Evolutionary conservation across 2,329 filamentous ascomycete species (phyloP).

Genomic region (Curvularia spicifera): DNA sequence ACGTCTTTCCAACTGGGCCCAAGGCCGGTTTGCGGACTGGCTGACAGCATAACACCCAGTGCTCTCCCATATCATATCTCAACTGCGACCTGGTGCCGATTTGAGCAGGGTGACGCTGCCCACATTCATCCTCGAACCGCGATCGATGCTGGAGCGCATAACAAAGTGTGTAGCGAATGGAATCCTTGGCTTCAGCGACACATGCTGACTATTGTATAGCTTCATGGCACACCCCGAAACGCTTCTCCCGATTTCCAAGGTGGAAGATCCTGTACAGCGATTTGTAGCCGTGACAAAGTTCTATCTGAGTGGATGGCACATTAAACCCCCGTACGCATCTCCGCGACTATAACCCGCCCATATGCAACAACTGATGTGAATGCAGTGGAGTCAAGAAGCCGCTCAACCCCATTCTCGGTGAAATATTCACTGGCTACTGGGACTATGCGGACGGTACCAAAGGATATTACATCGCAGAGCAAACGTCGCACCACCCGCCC

Average conservation of each 20-base stretch:
- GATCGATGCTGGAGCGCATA: conserved; percentile 97
- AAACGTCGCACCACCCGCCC: conserved; percentile 96
- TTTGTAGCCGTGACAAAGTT: conserved; percentile 98
- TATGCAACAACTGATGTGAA: conserved; percentile 33
- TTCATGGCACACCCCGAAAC: conserved; percentile 99
- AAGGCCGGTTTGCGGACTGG: conserved; percentile 6
- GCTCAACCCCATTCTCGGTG: conserved; percentile 92
- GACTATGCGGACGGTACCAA: conserved; percentile 82
- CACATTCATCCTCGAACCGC: conserved; percentile 96
- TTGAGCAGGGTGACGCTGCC: conserved; percentile 92
- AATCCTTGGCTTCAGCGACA: too few species aligned
- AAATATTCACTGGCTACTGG: conserved; percentile 96
- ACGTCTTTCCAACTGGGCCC: conserved; percentile 43
- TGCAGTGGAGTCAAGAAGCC: conserved; percentile 95
- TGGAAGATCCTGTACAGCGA: conserved; percentile 86
- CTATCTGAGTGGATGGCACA: conserved; percentile 98
- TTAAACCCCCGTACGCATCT: conserved; percentile 83
- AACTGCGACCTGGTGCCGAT: conserved; percentile 93
- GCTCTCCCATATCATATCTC: conserved; percentile 94
- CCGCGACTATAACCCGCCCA: conserved; percentile 8
- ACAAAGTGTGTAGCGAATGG: conserved; percentile 79
- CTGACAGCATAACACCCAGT: conserved; percentile 61
- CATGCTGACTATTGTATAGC: conserved; percentile 58
- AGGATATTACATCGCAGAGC: conserved; percentile 95
- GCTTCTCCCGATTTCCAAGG: conserved; percentile 82